Evolutionary conservation across 805 yeast species (phyloP).

Genomic region (Kazachstania africana): DNA sequence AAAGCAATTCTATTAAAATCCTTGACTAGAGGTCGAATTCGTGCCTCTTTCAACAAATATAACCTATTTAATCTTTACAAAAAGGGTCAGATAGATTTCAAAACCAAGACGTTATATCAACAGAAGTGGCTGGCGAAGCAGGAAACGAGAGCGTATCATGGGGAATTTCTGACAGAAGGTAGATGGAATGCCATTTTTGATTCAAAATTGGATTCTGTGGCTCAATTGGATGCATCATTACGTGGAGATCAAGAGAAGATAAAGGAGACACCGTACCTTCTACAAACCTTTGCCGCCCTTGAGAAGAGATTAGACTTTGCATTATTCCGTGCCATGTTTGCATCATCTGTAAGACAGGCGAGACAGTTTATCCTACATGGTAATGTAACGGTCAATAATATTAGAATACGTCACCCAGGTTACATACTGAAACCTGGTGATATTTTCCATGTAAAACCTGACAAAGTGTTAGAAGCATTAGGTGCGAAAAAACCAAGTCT

Average conservation of each 20-base stretch:
- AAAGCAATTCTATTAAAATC: constrained; percentile 46
- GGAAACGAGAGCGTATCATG: constrained; percentile 91
- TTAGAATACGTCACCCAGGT: constrained; percentile 64
- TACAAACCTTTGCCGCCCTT: constrained; percentile 80
- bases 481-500: constrained; percentile 78
- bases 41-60: constrained; percentile 85
- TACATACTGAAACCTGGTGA: constrained; percentile 76
- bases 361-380: constrained; percentile 76
- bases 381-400: constrained; percentile 77
- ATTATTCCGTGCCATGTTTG: constrained; percentile 82
- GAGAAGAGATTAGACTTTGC: constrained; percentile 89
- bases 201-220: constrained; percentile 66
- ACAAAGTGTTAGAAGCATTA: constrained; percentile 70
- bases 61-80: constrained; percentile 82
- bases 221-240: constrained; percentile 75
- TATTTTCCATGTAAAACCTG: constrained; percentile 74
- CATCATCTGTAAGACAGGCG: constrained; percentile 88
- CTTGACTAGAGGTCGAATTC: constrained; percentile 57
- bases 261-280: constrained; percentile 63
- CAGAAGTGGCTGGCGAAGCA: constrained; percentile 87
- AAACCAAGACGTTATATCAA: constrained; percentile 65
- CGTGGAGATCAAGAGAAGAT: constrained; percentile 29
- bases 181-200: constrained; percentile 67
- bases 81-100: constrained; percentile 44
- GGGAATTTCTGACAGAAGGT: constrained; percentile 80